Evolutionary conservation across 306 rosid genomes (phyloP).

Genomic region (Trifolium repens): DNA sequence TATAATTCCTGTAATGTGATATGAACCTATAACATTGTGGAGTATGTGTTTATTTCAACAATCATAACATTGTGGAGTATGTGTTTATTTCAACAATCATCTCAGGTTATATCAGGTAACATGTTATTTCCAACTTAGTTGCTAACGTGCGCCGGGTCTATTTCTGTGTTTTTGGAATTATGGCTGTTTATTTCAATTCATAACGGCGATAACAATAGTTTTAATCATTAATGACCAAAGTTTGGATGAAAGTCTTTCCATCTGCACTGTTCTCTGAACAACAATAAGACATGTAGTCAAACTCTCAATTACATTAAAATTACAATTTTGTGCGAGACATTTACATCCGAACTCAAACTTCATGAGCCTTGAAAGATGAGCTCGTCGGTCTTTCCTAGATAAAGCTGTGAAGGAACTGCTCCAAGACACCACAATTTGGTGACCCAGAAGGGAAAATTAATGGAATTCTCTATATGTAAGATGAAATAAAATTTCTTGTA

Average conservation of each 20-base stretch:
- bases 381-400: constrained; percentile 13
- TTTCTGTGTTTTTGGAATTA: not conserved
- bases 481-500: constrained; percentile 29
- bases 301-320: constrained; percentile 40
- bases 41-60: constrained; percentile 32
- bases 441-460: constrained; percentile 30
- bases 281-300: constrained; percentile 26
- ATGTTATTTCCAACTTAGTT: not conserved
- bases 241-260: not conserved
- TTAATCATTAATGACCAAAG: not conserved
- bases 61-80: constrained; percentile 43
- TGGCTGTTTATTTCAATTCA: not conserved
- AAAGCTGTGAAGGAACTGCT: constrained; percentile 16
- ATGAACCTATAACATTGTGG: constrained; percentile 48
- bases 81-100: constrained; percentile 29
- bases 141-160: not conserved
- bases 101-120: not conserved
- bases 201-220: not conserved
- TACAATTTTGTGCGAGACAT: constrained; percentile 37
- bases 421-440: constrained; percentile 34
- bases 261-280: constrained; percentile 8
- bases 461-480: constrained; percentile 28
- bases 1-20: constrained; percentile 66
- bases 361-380: constrained; percentile 26
- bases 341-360: constrained; percentile 27